These are phyloP conservation scores for Stachybotrys chlorohalonatus DNA, from an alignment of 2,329 filamentous ascomycete genomes.

Conservation along the genomic window DNA sequence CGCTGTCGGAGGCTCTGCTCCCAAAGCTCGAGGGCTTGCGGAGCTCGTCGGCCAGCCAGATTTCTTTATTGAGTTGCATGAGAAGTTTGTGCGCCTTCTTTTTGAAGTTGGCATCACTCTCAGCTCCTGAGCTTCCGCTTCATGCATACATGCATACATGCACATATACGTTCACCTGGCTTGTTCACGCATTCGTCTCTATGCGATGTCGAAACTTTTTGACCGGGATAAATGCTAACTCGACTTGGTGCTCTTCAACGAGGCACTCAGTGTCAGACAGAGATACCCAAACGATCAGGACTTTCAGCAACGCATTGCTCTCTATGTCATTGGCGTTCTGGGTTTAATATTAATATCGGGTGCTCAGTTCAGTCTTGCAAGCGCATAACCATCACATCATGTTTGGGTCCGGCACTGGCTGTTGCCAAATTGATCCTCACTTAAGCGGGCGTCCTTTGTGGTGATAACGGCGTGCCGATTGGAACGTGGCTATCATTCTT, in stretches of 20 bases:
- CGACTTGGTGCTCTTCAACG: not conserved
- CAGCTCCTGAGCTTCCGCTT: slow-evolving; percentile 27
- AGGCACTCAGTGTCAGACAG: not conserved
- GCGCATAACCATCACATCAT: no score
- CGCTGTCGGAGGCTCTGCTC: slow-evolving; percentile 44
- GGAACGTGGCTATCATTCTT: no score
- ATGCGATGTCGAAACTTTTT: not conserved
- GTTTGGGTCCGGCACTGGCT: no score
- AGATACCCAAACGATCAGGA: not conserved
- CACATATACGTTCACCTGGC: not conserved
- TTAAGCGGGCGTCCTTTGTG: no score
- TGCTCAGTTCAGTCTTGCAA: no score
- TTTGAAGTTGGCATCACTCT: slow-evolving; percentile 48
- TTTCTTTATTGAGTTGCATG: slow-evolving; percentile 59
- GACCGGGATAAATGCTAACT: not conserved
- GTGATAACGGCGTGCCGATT: no score
- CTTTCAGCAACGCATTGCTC: not conserved
- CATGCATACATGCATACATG: not conserved
- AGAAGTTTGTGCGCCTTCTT: slow-evolving; percentile 53
- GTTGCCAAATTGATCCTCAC: no score
- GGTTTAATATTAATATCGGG: not conserved
- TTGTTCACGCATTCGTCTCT: not conserved
- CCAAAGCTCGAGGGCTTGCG: slow-evolving; percentile 51
- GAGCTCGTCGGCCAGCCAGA: slow-evolving; percentile 59
- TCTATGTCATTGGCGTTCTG: not conserved